Evolutionary conservation across 164 flowering plant genomes (phyloP).

Genomic region (Macadamia tetraphylla): DNA sequence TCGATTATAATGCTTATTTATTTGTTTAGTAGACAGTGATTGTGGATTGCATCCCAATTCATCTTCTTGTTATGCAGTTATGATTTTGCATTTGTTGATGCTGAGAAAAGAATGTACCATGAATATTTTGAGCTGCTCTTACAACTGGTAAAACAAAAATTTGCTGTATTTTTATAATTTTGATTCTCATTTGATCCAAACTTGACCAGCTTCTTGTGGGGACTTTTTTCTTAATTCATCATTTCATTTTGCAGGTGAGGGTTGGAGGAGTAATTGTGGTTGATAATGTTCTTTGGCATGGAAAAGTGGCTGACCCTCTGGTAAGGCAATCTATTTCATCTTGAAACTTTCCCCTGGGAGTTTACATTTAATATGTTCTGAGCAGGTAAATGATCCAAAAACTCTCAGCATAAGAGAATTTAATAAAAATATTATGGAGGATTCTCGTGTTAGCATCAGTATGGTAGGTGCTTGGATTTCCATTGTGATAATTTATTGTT

Average conservation of each 20-base stretch:
- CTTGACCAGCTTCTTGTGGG: not conserved
- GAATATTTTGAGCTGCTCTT: conserved; percentile 80
- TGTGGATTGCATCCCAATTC: not conserved
- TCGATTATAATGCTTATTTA: not conserved
- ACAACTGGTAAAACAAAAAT: conserved; percentile 50
- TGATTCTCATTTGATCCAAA: not conserved
- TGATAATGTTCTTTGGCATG: conserved; percentile 97
- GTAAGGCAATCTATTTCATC: conserved; percentile 28
- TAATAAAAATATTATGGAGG: conserved; percentile 55
- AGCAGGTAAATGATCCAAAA: conserved; percentile 68
- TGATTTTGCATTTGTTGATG: conserved; percentile 95
- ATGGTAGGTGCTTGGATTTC: conserved; percentile 46
- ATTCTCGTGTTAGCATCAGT: conserved; percentile 71
- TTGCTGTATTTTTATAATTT: not conserved
- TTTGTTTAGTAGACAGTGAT: not conserved
- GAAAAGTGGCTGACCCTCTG: conserved; percentile 82
- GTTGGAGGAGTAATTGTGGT: conserved; percentile 82
- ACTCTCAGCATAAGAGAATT: conserved; percentile 70
- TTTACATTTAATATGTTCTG: conserved; percentile 9
- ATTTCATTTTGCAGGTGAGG: conserved; percentile 52
- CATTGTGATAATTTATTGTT: not conserved
- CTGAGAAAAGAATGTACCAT: conserved; percentile 77
- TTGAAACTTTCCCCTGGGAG: not conserved
- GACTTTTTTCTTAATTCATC: not conserved
- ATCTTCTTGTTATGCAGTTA: conserved; percentile 43